phyloP scores from a whole-genome alignment of 441 rosid genomes.

The Flueggea neowawraea region DNA sequence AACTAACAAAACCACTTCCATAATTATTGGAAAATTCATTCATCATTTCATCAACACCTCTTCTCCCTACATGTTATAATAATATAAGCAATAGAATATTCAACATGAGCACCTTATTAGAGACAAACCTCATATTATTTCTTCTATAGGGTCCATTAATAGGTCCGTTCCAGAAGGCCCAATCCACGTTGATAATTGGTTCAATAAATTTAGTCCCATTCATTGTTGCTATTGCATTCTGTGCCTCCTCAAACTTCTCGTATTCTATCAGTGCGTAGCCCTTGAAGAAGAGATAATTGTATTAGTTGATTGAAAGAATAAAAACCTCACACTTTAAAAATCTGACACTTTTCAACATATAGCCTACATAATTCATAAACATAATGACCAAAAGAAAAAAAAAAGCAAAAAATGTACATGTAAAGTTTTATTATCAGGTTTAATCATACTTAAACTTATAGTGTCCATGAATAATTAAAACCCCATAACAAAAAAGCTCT shows the following conservation, averaged over 20 bases:
- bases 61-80: not conserved
- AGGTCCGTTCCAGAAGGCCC: constrained; percentile 97
- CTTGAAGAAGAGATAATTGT: constrained; percentile 28
- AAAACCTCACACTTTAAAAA: no score
- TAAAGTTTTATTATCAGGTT: no score
- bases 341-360: no score
- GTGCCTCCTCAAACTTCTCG: constrained; percentile 89
- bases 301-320: constrained; percentile 2
- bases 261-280: constrained; percentile 96
- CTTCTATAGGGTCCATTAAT: constrained; percentile 55
- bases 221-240: constrained; percentile 69
- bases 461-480: no score
- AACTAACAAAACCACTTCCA: no score
- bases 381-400: no score
- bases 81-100: not conserved
- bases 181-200: constrained; percentile 70
- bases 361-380: no score
- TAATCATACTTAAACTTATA: no score
- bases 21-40: no score
- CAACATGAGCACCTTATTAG: not conserved
- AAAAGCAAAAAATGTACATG: no score
- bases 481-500: no score
- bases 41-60: not conserved
- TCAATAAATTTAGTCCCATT: constrained; percentile 81
- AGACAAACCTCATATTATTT: constrained; percentile 71